Conservation (phyloP, 257 asterid genomes). For the Capsicum chinense region DNA sequence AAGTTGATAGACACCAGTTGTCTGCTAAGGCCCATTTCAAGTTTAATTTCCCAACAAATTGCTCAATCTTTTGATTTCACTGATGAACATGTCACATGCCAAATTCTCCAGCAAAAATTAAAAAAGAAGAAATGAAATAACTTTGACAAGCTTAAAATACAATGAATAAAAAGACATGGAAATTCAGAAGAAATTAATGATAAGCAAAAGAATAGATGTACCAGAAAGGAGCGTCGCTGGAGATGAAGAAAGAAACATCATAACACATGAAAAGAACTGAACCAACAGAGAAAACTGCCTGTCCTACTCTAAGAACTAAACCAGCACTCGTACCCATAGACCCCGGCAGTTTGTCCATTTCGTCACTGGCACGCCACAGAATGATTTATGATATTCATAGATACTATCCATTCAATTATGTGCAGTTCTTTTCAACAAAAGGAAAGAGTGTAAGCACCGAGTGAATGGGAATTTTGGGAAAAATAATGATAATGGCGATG, state of each 20-base stretch:
- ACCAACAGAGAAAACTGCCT: constrained; percentile 58
- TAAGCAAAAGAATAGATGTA: constrained; percentile 22
- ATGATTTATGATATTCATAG: not conserved
- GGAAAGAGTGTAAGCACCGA: not conserved
- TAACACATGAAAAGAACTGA: constrained; percentile 73
- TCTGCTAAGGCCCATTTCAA: not conserved
- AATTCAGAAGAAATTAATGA: not conserved
- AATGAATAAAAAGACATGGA: not conserved
- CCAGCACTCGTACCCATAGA: constrained; percentile 69
- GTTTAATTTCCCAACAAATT: not conserved
- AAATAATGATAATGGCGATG: constrained; percentile 5
- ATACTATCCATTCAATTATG: not conserved
- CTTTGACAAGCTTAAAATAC: not conserved
- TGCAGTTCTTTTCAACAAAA: not conserved
- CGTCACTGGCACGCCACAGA: not conserved
- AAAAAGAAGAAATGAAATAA: not conserved
- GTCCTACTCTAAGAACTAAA: constrained; percentile 62
- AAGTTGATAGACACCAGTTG: not conserved
- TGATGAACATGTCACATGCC: not conserved
- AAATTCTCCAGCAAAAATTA: not conserved
- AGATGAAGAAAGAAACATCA: constrained; percentile 67
- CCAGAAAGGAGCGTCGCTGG: constrained; percentile 80
- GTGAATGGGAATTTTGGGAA: not conserved
- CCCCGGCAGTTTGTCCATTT: constrained; percentile 55
- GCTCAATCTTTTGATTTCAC: not conserved